Conservation (phyloP, 108 stramenopile species). For the Cyclotella sp. region DNA sequence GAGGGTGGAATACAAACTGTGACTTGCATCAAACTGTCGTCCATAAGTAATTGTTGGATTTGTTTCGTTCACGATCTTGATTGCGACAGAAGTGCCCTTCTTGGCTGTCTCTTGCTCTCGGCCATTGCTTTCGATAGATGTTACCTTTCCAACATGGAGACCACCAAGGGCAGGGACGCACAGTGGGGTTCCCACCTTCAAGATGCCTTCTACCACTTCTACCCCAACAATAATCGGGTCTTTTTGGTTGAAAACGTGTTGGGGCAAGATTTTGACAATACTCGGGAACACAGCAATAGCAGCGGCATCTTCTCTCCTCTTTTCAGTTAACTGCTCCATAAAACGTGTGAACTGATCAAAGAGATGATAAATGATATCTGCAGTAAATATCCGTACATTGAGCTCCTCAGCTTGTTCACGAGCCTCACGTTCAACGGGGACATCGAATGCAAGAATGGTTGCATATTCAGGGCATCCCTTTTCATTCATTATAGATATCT, state of each 20-base stretch:
- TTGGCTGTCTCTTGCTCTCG: slow-evolving; percentile 89
- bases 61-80: slow-evolving; percentile 92
- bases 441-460: slow-evolving; percentile 98
- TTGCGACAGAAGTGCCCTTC: slow-evolving; percentile 91
- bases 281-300: slow-evolving; percentile 91
- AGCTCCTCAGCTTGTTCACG: slow-evolving; percentile 90
- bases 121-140: slow-evolving; percentile 94
- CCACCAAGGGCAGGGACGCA: slow-evolving; percentile 93
- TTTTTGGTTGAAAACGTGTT: slow-evolving; percentile 98
- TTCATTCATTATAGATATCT: slow-evolving; percentile 98
- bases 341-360: slow-evolving; percentile 97
- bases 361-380: slow-evolving; percentile 99
- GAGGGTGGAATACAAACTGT: slow-evolving; percentile 92
- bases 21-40: slow-evolving; percentile 95
- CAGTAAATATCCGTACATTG: slow-evolving; percentile 97
- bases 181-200: slow-evolving; percentile 98
- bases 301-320: slow-evolving; percentile 84
- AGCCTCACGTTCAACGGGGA: slow-evolving; percentile 93
- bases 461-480: slow-evolving; percentile 96
- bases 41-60: slow-evolving; percentile 98
- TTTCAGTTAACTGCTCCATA: slow-evolving; percentile 85
- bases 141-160: slow-evolving; percentile 93
- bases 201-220: slow-evolving; percentile 94
- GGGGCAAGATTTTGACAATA: slow-evolving; percentile 93
- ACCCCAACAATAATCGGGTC: slow-evolving; percentile 99